Evolutionary conservation across 2,329 filamentous ascomycete genomes (phyloP).

Genomic region (Ceratocystis variospora): DNA sequence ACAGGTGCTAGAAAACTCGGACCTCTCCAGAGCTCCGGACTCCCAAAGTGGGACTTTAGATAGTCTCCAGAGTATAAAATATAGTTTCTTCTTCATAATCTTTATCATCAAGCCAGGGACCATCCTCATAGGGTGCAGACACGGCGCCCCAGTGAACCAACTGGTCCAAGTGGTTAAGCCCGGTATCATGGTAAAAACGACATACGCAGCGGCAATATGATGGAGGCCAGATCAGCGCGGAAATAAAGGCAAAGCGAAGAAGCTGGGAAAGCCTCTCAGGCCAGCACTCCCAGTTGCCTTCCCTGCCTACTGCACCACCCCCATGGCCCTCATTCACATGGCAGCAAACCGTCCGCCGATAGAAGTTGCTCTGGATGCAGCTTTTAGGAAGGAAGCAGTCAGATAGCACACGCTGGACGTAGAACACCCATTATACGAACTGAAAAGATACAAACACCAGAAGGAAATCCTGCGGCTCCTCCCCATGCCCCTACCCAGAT

Average conservation of each 20-base stretch:
- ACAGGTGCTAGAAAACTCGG: no score
- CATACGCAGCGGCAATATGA: neutral
- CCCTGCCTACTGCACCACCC: neutral
- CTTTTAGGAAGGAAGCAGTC: neutral
- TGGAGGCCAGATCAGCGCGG: neutral
- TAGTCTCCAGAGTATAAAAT: no score
- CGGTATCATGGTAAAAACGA: no score
- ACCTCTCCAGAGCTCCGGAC: no score
- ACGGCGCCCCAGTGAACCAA: no score
- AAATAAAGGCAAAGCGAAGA: neutral
- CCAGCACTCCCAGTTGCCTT: neutral
- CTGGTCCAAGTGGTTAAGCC: no score
- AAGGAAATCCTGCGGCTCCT: neutral
- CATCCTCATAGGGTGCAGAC: no score
- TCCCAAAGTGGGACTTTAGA: no score
- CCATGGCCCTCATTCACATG: neutral
- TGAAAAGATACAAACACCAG: neutral
- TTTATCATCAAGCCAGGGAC: no score
- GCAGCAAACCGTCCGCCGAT: neutral
- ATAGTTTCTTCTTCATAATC: no score
- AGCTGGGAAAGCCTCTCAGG: neutral
- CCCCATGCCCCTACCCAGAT: conserved; percentile 22
- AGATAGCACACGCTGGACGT: neutral
- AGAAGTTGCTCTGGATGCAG: neutral
- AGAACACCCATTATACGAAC: neutral